A percentile compares a stretch with the other conserved stretches of the same genome.
Evolutionary conservation across 225 moss, liverwort and hornwort genomes (phyloP).

Genomic region (Ulota crispa): DNA sequence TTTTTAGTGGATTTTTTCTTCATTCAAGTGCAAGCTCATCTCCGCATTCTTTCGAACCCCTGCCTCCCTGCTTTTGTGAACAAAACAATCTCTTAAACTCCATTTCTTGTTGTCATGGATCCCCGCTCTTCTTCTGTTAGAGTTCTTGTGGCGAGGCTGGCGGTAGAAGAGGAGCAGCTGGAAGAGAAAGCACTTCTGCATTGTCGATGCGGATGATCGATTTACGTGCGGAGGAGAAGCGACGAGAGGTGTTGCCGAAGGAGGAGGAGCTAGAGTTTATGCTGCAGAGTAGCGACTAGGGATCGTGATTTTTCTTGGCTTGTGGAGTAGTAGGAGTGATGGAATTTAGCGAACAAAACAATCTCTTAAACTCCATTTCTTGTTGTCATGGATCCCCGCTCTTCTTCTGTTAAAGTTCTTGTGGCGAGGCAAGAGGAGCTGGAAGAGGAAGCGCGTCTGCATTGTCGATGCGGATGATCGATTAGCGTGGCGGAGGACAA

Average conservation of each 20-base stretch:
- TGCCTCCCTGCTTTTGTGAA: slow-evolving; percentile 5
- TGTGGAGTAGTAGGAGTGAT: slow-evolving; percentile 46
- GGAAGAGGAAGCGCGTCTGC: neutral
- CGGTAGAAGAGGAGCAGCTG: neutral
- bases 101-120: slow-evolving; percentile 9
- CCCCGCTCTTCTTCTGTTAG: neutral
- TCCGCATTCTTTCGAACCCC: neutral
- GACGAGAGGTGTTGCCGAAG: slow-evolving; percentile 18
- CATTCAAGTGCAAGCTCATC: neutral
- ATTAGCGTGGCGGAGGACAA: neutral
- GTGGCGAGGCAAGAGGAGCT: too few relatives aligned
- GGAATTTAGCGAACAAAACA: slow-evolving; percentile 88
- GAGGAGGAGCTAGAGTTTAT: neutral
- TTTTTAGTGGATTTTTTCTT: neutral
- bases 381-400: slow-evolving; percentile 15
- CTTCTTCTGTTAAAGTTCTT: slow-evolving; percentile 4
- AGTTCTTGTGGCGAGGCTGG: slow-evolving; percentile 1
- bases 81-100: neutral
- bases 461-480: slow-evolving; percentile 17
- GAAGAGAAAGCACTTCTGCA: neutral
- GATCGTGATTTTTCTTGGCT: neutral
- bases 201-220: slow-evolving; percentile 16
- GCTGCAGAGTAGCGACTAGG: slow-evolving; percentile 12
- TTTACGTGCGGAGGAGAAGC: neutral
- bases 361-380: neutral